Evolutionary conservation across 2,329 filamentous ascomycete genomes (phyloP).

Genomic region (Ophiostoma tasmaniense): DNA sequence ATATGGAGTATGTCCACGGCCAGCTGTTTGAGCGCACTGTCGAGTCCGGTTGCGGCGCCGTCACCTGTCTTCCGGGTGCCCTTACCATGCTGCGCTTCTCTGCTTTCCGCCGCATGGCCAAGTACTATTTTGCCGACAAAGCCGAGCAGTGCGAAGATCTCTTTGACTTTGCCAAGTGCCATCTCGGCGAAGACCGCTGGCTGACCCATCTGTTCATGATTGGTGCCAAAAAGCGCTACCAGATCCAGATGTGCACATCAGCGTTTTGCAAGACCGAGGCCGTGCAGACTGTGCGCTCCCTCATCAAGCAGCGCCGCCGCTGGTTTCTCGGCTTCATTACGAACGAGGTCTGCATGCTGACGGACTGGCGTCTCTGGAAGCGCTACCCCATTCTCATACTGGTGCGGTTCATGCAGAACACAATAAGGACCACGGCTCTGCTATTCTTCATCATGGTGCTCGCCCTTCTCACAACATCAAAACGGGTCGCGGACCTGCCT

Average conservation of each 20-base stretch:
- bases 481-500: constrained; percentile 68
- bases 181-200: constrained; percentile 93
- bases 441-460: constrained; percentile 92
- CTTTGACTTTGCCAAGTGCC: constrained; percentile 93
- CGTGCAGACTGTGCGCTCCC: constrained; percentile 74
- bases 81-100: constrained; percentile 93
- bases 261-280: constrained; percentile 98
- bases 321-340: constrained; percentile 98
- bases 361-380: constrained; percentile 83
- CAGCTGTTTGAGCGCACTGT: constrained; percentile 94
- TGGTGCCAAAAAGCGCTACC: constrained; percentile 81
- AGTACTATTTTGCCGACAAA: constrained; percentile 97
- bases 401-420: constrained; percentile 91
- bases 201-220: constrained; percentile 99
- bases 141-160: constrained; percentile 91
- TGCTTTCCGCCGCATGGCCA: constrained; percentile 92
- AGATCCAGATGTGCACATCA: constrained; percentile 95
- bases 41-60: constrained; percentile 85
- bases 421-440: constrained; percentile 85
- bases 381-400: constrained; percentile 79
- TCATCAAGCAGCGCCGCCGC: constrained; percentile 87
- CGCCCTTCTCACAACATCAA: constrained; percentile 75
- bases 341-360: constrained; percentile 97
- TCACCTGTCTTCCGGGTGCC: constrained; percentile 92
- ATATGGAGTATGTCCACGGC: constrained; percentile 97